phyloP scores from a whole-genome alignment of 2,329 filamentous ascomycete species.

The Clonostachys solani region DNA sequence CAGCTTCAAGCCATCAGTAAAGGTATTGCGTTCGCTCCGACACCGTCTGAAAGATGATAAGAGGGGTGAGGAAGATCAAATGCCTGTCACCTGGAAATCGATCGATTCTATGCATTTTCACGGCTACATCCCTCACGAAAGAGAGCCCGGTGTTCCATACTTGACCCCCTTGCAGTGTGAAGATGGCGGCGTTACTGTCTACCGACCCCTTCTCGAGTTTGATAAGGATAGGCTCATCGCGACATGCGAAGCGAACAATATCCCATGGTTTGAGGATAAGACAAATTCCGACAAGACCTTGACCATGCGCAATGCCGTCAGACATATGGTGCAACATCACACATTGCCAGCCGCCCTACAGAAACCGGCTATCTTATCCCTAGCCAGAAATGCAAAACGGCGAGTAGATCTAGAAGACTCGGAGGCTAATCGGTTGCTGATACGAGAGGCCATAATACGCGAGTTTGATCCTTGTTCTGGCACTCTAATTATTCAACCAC shows the following conservation, averaged over 20 bases:
- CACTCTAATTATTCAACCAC: constrained; percentile 40
- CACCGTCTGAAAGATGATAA: constrained; percentile 17
- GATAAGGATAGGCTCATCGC: constrained; percentile 69
- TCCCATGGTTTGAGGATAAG: constrained; percentile 78
- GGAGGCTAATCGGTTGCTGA: constrained; percentile 52
- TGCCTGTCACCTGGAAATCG: neutral
- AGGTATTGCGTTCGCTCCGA: constrained; percentile 20
- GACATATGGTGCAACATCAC: constrained; percentile 56
- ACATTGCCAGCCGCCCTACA: constrained; percentile 67
- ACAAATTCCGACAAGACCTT: constrained; percentile 77
- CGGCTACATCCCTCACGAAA: constrained; percentile 9
- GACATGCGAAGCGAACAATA: constrained; percentile 63
- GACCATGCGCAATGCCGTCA: constrained; percentile 77
- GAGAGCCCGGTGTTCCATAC: constrained; percentile 17
- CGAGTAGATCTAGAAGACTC: constrained; percentile 39
- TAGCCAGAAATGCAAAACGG: constrained; percentile 49
- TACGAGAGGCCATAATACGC: constrained; percentile 36
- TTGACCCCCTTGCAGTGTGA: constrained; percentile 41
- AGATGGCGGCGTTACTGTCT: constrained; percentile 60
- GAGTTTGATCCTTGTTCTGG: constrained; percentile 43
- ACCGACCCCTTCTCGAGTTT: constrained; percentile 67
- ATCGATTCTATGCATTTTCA: constrained; percentile 18
- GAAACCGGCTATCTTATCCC: constrained; percentile 55
- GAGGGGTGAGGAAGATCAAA: neutral
- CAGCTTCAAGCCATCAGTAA: constrained; percentile 23